A percentile compares a stretch with the other conserved stretches of the same genome.
phyloP scores from a whole-genome alignment of 2,329 filamentous ascomycete species.

The Albifimbria verrucaria region DNA sequence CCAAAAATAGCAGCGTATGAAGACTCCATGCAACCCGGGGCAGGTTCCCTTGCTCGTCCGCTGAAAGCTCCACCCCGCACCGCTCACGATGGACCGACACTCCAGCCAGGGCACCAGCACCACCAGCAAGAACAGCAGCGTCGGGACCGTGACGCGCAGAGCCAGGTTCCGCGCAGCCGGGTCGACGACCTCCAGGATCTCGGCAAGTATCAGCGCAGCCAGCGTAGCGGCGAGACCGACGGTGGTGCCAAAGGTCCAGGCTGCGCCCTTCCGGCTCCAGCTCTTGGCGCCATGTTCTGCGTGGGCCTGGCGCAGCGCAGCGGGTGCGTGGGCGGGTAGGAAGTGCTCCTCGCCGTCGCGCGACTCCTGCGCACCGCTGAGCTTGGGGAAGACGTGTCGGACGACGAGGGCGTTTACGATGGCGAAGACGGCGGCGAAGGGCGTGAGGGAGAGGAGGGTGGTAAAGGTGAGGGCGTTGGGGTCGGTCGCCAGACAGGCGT shows the following conservation, averaged over 20 bases:
- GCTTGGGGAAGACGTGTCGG: conserved; percentile 68
- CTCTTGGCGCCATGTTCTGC: conserved; percentile 55
- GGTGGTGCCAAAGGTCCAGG: conserved; percentile 70
- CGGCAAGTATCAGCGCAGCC: conserved; percentile 77
- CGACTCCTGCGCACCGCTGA: conserved; percentile 52
- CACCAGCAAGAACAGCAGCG: conserved; percentile 69
- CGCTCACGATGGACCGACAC: conserved; percentile 61
- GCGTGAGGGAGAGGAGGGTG: conserved; percentile 58
- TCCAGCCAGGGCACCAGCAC: conserved; percentile 76
- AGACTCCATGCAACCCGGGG: conserved; percentile 62
- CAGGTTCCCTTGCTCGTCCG: conserved; percentile 51
- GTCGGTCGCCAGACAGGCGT: conserved; percentile 49
- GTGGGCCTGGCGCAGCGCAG: conserved; percentile 55
- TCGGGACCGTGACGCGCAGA: conserved; percentile 66
- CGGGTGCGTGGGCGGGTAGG: conserved; percentile 60
- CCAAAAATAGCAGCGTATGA: conserved; percentile 57
- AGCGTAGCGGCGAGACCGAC: conserved; percentile 75
- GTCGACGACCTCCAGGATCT: conserved; percentile 75
- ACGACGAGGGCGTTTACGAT: conserved; percentile 60
- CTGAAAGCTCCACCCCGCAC: conserved; percentile 60
- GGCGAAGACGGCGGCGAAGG: conserved; percentile 69
- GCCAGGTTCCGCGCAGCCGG: conserved; percentile 64
- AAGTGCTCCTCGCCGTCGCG: conserved; percentile 59
- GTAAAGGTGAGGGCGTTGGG: conserved; percentile 39
- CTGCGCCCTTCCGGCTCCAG: conserved; percentile 49